Evolutionary conservation across 176 grass and related monocot species (phyloP).

Genomic region (Carex parvula): DNA sequence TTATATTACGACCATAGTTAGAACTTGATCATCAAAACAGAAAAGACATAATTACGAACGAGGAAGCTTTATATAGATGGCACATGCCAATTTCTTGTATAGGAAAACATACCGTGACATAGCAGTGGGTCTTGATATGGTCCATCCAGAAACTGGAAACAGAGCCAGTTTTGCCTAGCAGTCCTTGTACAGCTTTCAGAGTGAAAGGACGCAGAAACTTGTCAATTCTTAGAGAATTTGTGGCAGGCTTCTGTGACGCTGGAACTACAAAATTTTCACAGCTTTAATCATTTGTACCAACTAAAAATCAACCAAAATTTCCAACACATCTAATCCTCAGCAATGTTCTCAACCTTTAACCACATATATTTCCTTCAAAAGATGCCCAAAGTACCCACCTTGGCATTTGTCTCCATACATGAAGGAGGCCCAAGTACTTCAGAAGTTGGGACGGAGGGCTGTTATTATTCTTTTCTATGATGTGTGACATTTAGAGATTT

Average conservation of each 20-base stretch:
- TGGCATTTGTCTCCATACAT: neutral
- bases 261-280: constrained; percentile 52
- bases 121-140: constrained; percentile 99
- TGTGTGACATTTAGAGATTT: neutral
- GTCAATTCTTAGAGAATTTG: constrained; percentile 89
- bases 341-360: neutral
- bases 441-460: neutral
- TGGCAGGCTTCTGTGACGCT: constrained; percentile 59
- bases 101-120: constrained; percentile 73
- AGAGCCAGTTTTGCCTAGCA: constrained; percentile 91
- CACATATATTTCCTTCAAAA: neutral
- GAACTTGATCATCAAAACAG: neutral
- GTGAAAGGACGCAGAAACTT: constrained; percentile 93
- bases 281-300: neutral
- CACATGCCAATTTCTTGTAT: neutral
- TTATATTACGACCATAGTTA: neutral
- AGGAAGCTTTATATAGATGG: neutral
- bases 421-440: neutral
- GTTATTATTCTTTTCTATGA: neutral
- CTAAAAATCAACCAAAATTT: neutral
- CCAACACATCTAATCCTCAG: neutral
- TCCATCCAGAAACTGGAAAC: constrained; percentile 97
- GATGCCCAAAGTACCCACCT: neutral
- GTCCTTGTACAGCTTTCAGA: constrained; percentile 90
- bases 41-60: neutral